Conservation (phyloP, 2,329 filamentous ascomycete genomes). For the Fusarium metavorans region DNA sequence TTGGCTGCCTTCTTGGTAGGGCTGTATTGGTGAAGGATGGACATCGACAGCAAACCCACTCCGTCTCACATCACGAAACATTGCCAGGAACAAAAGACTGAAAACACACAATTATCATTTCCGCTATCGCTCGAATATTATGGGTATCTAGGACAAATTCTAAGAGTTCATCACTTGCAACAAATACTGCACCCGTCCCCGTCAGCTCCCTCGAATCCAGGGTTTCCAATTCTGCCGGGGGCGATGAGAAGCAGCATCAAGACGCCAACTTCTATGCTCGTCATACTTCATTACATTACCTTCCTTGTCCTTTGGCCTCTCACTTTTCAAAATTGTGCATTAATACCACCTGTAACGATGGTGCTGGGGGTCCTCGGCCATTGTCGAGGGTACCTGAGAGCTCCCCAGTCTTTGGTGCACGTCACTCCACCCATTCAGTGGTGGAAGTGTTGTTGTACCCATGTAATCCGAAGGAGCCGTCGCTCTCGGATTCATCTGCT, state of each 20-base stretch:
- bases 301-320: not conserved
- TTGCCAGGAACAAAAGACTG: not conserved
- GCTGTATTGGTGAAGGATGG: not conserved
- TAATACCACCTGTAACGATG: constrained; percentile 15
- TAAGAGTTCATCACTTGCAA: constrained; percentile 10
- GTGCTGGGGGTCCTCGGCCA: constrained; percentile 24
- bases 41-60: not conserved
- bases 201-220: not conserved
- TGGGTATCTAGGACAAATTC: constrained; percentile 25
- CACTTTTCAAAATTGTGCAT: not conserved
- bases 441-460: not conserved
- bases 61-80: not conserved
- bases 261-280: not conserved
- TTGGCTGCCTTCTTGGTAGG: not conserved
- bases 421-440: constrained; percentile 4
- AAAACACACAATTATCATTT: not conserved
- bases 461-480: not conserved
- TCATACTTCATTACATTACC: not conserved
- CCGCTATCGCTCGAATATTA: constrained; percentile 13
- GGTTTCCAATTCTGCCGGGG: not conserved
- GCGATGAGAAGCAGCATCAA: not conserved
- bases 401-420: constrained; percentile 13
- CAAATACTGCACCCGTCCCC: not conserved
- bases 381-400: constrained; percentile 16
- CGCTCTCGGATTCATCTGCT: not conserved